Evolutionary conservation across 768 basidiomycete species (phyloP).

Genomic region (Amanita fuliginea): DNA sequence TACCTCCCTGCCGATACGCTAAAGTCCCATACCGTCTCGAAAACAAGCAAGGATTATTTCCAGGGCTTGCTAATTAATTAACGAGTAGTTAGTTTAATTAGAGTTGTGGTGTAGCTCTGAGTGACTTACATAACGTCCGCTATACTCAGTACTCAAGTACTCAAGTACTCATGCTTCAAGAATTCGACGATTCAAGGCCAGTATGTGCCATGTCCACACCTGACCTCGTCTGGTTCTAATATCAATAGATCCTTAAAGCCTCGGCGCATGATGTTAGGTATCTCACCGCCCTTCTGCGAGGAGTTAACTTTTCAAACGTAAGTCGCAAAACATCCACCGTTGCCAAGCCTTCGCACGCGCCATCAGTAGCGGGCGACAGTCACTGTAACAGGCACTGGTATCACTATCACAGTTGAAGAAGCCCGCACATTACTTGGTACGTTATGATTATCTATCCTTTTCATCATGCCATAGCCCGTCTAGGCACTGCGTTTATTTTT

Average conservation of each 20-base stretch:
- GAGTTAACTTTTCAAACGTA: conserved; percentile 75
- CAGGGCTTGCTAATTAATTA: conserved; percentile 1
- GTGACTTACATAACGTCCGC: background rate
- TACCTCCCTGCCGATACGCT: conserved; percentile 32
- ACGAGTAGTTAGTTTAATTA: background rate
- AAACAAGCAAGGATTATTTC: conserved; percentile 3
- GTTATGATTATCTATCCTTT: conserved; percentile 11
- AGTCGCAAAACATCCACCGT: conserved; percentile 16
- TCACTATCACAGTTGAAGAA: conserved; percentile 80
- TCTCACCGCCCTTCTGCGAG: conserved; percentile 67
- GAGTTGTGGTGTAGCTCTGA: background rate
- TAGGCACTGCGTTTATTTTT: conserved; percentile 81
- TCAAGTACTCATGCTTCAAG: background rate
- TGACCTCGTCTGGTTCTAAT: background rate
- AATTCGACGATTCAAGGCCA: background rate
- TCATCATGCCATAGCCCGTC: background rate
- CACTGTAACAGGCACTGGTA: conserved; percentile 54
- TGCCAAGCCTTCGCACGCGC: background rate
- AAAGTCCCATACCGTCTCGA: background rate
- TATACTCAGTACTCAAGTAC: too few species aligned
- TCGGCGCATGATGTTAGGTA: conserved; percentile 77
- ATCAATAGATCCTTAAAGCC: conserved; percentile 47
- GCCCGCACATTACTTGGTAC: conserved; percentile 70
- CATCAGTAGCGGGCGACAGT: conserved; percentile 60
- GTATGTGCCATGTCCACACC: background rate